Base-by-base conservation (phyloP, 2,329 filamentous ascomycete genomes). In the Apiospora malaysiana region DNA sequence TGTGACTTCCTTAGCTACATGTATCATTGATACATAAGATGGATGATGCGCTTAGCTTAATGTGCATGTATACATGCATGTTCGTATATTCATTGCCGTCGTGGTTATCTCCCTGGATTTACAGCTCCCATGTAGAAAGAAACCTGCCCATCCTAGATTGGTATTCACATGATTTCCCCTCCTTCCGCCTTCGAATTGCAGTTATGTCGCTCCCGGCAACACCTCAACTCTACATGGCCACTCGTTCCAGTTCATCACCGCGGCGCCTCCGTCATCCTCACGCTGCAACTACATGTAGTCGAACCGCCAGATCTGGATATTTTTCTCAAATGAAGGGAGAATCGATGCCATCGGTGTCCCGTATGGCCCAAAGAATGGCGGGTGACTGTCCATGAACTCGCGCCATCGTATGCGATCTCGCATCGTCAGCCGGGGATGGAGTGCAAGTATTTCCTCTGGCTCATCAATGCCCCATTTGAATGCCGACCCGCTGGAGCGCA, bases 241-340 rank as follows among this genome's bases (percentile, higher is more conserved):
- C 7, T n/a, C 21, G 9, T 47, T 7, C 47, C 47, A 16, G 10
- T 42, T 42, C 40, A 42, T 27, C 47, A 23, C 47, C 25, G n/a
- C 14, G 12, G 12, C 3, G 25, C 47, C 23, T 51, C 25, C 47
- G 2, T 3, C 25, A 14, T 27, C 18, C 47, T 1, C 25, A 25
- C 14, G 7, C 4, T 27, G 27, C 51, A 2, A 59, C 2, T 40
- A 40, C 3, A 18, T n/a, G 9, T 56, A 71, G 16, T 69, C 51
- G n/a, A 68, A 69, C 9, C 70, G 59, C 70, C 70, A 71, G 45
- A 71, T 63, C 51, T 71, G 70, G 37, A 71, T 71, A 23, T 71
- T 71, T 43, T 71, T 71, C 9, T 63, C 32, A 43, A 71, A 71
- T 8, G 66, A 71, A n/a, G 70, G 70, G 25, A 71, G 25, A 21